Evolutionary conservation across 164 flowering plant species (phyloP), one percentile per base, ranked within the genome.

Genomic region (Hamamelis virginiana): DNA sequence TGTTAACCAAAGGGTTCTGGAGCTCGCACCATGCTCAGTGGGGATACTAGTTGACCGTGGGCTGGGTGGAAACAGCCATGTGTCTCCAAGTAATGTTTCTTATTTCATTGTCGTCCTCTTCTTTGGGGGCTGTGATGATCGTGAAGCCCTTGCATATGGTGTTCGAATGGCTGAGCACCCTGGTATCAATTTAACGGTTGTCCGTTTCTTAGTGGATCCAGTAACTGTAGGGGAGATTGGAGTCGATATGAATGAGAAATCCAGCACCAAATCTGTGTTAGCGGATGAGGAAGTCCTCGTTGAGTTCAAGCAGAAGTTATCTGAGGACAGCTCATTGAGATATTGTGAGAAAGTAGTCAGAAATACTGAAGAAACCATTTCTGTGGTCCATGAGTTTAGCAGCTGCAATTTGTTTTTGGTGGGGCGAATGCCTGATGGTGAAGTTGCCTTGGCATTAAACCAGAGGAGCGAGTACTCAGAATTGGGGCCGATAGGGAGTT

Each of bases 101-200:
- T 76, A 45, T 9, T 5, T 28, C 15, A 47, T 79, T 0, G 65
- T 74, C 0, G 78, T 75, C 5, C 55, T 75, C 4, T 84, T 82
- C 69, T 78, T 82, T 60, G 87, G 87, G 0, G 87, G 87, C 0
- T 19, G 22, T 5, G 91, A 87, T 69, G 91, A 87, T 48, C 81
- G 82, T 22, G 91, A 87, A 57, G 89, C 89, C 16, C 80, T 87
- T 41, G 87, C 87, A 9, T 85, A 75, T 65, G 91, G 85, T 0
- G 62, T 65, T 5, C 85, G 87, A 3, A 86, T 86, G 87, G 85
- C 88, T n/a, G 89, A 87, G 70, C 91, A 87, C 59, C 91, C 91
- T n/a, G 89, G 91, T 22, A 75, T 85, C 43, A 76, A 46, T 1
- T 25, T 87, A 23, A 18, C 11, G 9, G 82, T 85, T 19, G 44